Conservation (phyloP, 2,329 filamentous ascomycete species). For the Pseudogymnoascus destructans region DNA sequence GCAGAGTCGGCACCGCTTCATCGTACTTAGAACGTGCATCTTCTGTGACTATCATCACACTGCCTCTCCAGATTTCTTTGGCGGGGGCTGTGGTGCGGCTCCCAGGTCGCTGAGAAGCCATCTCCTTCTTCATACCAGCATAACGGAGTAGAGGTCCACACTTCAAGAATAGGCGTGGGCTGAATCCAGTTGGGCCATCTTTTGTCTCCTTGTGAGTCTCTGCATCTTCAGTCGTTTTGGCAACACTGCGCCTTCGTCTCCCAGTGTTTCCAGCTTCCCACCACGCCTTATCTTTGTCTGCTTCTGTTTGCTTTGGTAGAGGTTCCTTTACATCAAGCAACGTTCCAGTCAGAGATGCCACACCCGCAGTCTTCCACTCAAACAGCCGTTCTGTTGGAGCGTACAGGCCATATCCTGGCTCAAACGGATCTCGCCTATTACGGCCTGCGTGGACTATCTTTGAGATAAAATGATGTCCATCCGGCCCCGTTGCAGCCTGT, state of each 20-base stretch:
- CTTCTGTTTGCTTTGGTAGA: slow-evolving; percentile 17
- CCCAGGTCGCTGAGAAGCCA: slow-evolving; percentile 28
- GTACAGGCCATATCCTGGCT: slow-evolving; percentile 43
- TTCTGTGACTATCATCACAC: slow-evolving; percentile 86
- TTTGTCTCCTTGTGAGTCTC: not conserved
- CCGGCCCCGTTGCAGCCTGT: slow-evolving; percentile 13
- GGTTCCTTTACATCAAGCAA: slow-evolving; percentile 36
- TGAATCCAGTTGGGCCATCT: slow-evolving; percentile 52
- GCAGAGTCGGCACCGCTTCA: slow-evolving; percentile 59
- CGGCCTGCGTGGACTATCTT: slow-evolving; percentile 22
- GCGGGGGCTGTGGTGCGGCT: slow-evolving; percentile 24
- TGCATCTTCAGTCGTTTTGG: not conserved
- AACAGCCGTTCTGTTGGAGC: slow-evolving; percentile 47
- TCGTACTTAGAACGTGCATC: slow-evolving; percentile 75
- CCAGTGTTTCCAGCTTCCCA: slow-evolving; percentile 52
- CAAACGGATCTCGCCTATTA: slow-evolving; percentile 17
- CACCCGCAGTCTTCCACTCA: slow-evolving; percentile 58
- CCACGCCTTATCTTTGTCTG: slow-evolving; percentile 51
- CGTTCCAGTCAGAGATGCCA: slow-evolving; percentile 44
- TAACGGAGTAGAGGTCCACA: slow-evolving; percentile 86
- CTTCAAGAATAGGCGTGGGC: slow-evolving; percentile 70
- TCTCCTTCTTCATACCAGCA: slow-evolving; percentile 63
- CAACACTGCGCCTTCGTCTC: slow-evolving; percentile 27
- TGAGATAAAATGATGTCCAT: slow-evolving; percentile 21
- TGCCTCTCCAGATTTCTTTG: slow-evolving; percentile 84